Evolutionary conservation across 306 rosid species (phyloP).

Genomic region (Inga leiocalycina): DNA sequence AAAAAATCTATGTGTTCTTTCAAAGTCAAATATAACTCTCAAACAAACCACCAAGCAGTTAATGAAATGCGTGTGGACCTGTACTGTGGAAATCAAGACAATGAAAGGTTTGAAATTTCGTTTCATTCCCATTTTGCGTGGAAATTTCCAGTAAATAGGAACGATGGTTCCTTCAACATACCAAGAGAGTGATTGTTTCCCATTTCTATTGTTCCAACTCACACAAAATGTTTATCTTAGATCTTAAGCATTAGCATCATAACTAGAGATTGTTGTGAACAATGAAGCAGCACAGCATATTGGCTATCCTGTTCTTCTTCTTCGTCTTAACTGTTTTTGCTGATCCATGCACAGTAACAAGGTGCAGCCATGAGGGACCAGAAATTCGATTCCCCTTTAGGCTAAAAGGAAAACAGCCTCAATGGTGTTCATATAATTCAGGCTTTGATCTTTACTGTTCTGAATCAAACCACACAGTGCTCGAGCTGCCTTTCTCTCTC

Average conservation of each 20-base stretch:
- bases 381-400: conserved; percentile 33
- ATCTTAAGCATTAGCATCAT: background rate
- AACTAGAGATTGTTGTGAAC: background rate
- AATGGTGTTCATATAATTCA: conserved; percentile 18
- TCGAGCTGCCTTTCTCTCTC: conserved; percentile 26
- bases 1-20: background rate
- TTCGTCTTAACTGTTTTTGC: background rate
- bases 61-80: background rate
- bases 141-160: background rate
- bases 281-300: background rate
- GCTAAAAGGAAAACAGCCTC: conserved; percentile 20
- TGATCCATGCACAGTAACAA: conserved; percentile 26
- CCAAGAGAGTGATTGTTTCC: background rate
- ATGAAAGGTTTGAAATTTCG: background rate
- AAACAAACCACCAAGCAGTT: background rate
- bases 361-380: conserved; percentile 16
- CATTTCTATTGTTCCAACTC: background rate
- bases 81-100: background rate
- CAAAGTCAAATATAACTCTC: background rate
- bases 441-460: conserved; percentile 30
- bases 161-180: background rate
- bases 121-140: background rate
- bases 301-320: background rate
- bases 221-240: background rate
- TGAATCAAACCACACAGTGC: conserved; percentile 19